A percentile compares a stretch with the other conserved stretches of the same genome.
phyloP scores from a whole-genome alignment of 2,329 filamentous ascomycete genomes.

The Cladophialophora psammophila region DNA sequence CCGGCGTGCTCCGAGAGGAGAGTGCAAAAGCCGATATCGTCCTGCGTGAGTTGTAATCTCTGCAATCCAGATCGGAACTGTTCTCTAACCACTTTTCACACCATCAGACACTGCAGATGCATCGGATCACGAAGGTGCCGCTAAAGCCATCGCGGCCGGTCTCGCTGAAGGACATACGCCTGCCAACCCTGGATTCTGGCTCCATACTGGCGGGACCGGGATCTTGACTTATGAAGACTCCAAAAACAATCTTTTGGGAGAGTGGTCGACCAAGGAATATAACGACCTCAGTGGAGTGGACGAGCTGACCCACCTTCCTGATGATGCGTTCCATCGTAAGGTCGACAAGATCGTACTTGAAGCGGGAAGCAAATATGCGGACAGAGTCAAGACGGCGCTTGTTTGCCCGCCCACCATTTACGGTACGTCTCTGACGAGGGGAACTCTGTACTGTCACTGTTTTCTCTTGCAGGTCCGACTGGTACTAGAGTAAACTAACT shows the following conservation, averaged over 20 bases:
- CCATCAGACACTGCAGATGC: slow-evolving; percentile 41
- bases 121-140: slow-evolving; percentile 53
- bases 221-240: slow-evolving; percentile 50
- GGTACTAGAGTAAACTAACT: background rate
- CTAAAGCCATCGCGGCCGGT: slow-evolving; percentile 51
- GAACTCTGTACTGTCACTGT: slow-evolving; percentile 5
- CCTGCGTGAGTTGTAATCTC: slow-evolving; percentile 47
- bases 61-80: background rate
- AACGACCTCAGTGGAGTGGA: slow-evolving; percentile 54
- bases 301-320: slow-evolving; percentile 51
- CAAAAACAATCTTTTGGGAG: slow-evolving; percentile 51
- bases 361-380: slow-evolving; percentile 52
- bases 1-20: slow-evolving; percentile 50
- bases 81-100: slow-evolving; percentile 1
- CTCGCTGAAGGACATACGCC: slow-evolving; percentile 41
- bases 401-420: slow-evolving; percentile 72
- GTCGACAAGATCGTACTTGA: slow-evolving; percentile 72
- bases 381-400: slow-evolving; percentile 64
- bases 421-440: slow-evolving; percentile 45
- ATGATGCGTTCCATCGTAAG: slow-evolving; percentile 65
- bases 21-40: slow-evolving; percentile 57
- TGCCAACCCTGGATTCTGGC: slow-evolving; percentile 48
- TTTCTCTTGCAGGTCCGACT: background rate
- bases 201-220: slow-evolving; percentile 55
- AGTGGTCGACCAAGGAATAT: slow-evolving; percentile 52